phyloP scores from a whole-genome alignment of 1,284 basidiomycete species.

The Rhodotorula sp. region DNA sequence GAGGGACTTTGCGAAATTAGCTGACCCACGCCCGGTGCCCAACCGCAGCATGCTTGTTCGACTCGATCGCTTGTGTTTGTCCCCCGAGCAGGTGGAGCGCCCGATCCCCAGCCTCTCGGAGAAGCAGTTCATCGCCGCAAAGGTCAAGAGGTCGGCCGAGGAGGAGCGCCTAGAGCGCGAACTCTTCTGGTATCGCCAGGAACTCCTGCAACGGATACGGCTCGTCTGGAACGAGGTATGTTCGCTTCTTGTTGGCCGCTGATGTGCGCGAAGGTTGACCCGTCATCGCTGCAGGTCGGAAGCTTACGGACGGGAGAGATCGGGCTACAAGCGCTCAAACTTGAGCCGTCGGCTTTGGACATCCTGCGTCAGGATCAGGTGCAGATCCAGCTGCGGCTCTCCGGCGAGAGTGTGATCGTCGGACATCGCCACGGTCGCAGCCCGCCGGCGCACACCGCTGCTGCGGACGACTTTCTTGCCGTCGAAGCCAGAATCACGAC shows the following conservation, averaged over 20 bases:
- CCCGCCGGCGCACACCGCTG: conserved; percentile 26
- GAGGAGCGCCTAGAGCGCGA: conserved; percentile 67
- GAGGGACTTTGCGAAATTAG: background rate
- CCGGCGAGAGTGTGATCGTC: background rate
- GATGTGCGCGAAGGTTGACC: background rate
- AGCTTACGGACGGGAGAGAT: conserved; percentile 70
- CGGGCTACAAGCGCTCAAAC: conserved; percentile 68
- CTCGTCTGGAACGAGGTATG: conserved; percentile 80
- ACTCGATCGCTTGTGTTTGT: conserved; percentile 64
- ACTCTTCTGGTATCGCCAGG: conserved; percentile 91
- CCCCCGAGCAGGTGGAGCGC: conserved; percentile 59
- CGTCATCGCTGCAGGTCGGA: conserved; percentile 58
- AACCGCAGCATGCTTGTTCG: conserved; percentile 71
- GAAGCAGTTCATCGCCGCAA: conserved; percentile 87
- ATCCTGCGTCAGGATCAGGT: conserved; percentile 57
- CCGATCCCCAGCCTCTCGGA: conserved; percentile 80
- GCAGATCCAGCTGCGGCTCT: conserved; percentile 33
- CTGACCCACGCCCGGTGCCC: conserved; percentile 1
- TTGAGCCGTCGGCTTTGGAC: conserved; percentile 73
- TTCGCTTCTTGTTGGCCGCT: background rate
- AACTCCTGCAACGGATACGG: conserved; percentile 65
- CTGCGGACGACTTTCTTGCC: conserved; percentile 44
- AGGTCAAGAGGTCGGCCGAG: conserved; percentile 60
- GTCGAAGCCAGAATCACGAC: conserved; percentile 42
- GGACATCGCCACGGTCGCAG: conserved; percentile 41